Evolutionary conservation across 148 eudicot genomes (phyloP).

Genomic region (Fallopia convolvulus): DNA sequence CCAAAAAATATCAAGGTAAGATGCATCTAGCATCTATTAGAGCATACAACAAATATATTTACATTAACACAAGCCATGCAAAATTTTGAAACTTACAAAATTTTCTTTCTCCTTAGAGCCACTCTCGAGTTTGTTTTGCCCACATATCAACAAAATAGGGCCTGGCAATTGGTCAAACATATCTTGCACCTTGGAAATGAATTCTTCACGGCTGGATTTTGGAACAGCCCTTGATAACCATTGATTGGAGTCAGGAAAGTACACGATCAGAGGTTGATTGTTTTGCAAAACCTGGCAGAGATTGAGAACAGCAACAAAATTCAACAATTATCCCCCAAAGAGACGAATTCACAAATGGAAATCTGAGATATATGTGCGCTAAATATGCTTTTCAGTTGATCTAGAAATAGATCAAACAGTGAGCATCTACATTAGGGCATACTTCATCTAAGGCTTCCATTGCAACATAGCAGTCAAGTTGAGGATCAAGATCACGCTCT

Average conservation of each 20-base stretch:
- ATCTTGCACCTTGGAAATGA: constrained; percentile 66
- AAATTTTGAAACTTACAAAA: constrained; percentile 48
- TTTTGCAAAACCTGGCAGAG: constrained; percentile 56
- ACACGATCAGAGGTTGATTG: constrained; percentile 79
- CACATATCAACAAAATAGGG: constrained; percentile 80
- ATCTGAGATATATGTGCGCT: background rate
- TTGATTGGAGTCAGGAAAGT: constrained; percentile 74
- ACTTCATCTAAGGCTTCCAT: constrained; percentile 85
- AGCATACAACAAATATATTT: background rate
- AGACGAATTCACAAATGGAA: background rate
- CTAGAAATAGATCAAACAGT: background rate
- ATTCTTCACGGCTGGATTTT: constrained; percentile 68
- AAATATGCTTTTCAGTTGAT: background rate
- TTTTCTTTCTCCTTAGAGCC: constrained; percentile 80
- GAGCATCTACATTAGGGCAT: constrained; percentile 4
- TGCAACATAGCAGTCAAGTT: constrained; percentile 68
- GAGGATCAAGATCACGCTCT: constrained; percentile 73
- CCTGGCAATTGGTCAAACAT: constrained; percentile 81
- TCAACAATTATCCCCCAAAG: background rate
- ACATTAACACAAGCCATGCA: background rate
- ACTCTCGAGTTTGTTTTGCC: constrained; percentile 80
- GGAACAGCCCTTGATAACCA: constrained; percentile 80
- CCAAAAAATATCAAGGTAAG: background rate
- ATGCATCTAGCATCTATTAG: background rate
- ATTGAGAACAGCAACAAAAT: background rate